A percentile compares a stretch with the other conserved stretches of the same genome.
Evolutionary conservation across 2,329 filamentous ascomycete species (phyloP).

Genomic region (Lecanicillium sp.): DNA sequence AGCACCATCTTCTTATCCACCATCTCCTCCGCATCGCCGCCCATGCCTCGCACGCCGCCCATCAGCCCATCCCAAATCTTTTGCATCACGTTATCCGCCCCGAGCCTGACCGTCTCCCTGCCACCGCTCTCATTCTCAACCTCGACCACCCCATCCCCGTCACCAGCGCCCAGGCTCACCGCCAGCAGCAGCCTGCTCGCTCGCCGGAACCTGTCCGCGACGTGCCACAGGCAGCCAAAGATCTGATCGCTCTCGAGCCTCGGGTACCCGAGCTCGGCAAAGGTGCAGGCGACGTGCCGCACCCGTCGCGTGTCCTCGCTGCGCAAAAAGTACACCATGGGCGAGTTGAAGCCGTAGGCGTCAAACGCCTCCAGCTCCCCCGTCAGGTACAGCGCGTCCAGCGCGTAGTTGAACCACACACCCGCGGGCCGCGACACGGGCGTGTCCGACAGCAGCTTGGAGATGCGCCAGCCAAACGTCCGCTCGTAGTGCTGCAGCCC

Average conservation of each 20-base stretch:
- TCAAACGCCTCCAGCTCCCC: constrained; percentile 42
- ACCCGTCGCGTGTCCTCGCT: constrained; percentile 35
- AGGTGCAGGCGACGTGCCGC: constrained; percentile 33
- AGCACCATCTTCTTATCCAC: constrained; percentile 35
- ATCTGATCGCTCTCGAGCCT: constrained; percentile 35
- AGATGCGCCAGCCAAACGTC: constrained; percentile 39
- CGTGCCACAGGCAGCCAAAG: constrained; percentile 39
- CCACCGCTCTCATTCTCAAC: background rate
- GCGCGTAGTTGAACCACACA: constrained; percentile 40
- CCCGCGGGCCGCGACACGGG: constrained; percentile 26
- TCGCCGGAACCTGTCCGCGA: constrained; percentile 35
- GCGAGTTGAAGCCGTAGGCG: constrained; percentile 36
- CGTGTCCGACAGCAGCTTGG: constrained; percentile 27
- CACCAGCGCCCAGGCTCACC: constrained; percentile 26
- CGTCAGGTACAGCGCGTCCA: constrained; percentile 38
- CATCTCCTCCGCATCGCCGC: constrained; percentile 26
- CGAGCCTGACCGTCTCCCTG: constrained; percentile 18
- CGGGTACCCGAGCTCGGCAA: constrained; percentile 35
- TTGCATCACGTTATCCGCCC: constrained; percentile 32
- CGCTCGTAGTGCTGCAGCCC: constrained; percentile 36
- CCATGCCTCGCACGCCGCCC: constrained; percentile 22
- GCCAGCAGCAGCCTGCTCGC: constrained; percentile 30
- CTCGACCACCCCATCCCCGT: constrained; percentile 10
- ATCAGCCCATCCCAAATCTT: constrained; percentile 42
- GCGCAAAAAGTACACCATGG: constrained; percentile 40